Base-by-base conservation (phyloP, 768 basidiomycete species). In the Megacollybia marginata region DNA sequence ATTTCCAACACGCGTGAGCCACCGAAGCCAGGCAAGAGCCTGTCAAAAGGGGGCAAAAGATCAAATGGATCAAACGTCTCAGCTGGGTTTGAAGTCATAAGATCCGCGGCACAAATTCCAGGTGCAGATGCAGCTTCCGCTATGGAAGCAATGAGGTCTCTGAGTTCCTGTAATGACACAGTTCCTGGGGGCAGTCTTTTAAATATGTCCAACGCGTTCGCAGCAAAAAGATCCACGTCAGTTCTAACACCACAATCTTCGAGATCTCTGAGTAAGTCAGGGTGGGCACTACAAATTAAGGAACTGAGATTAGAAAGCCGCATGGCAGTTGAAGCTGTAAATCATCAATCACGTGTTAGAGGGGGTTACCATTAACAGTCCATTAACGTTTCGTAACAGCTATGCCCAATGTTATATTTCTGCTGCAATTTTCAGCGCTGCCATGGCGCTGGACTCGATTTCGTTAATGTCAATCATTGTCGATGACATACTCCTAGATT, bases 1-100 rank as follows among this genome's bases (percentile, higher is more conserved):
- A 90, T 69, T 57, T 90, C 86, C 46, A 86, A 67, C 12, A 90
- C 69, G 19, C 72, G 71, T 43, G 72, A 66, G 16, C 46, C 42
- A 20, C 61, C 62, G 16, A 86, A 65, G 6, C 23, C 23, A 28
- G 23, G 23, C 23, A 28, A 28, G 10, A 86, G 59, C 11, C 58
- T 59, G 57, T 88, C 84, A 20, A 87, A 64, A 42, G 69, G 68
- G 4, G 59, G 60, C 2, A 82, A 59, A 11, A 81, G 80, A 42
- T 59, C 67, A 28, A 28, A 28, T 28, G 23, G 23, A 5, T 57
- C 56, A 32, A 72, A 55, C 16, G 55, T 53, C 20, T 60, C 57
- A 11, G 56, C 57, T 15, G 47, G 46, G 7, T 51, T 49, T 28
- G 23, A 6, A 42, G 47, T 45, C 36, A 67, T 52, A 19, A 71